Evolutionary conservation across 306 rosid species (phyloP).

Genomic region (Lathyrus tuberosus): DNA sequence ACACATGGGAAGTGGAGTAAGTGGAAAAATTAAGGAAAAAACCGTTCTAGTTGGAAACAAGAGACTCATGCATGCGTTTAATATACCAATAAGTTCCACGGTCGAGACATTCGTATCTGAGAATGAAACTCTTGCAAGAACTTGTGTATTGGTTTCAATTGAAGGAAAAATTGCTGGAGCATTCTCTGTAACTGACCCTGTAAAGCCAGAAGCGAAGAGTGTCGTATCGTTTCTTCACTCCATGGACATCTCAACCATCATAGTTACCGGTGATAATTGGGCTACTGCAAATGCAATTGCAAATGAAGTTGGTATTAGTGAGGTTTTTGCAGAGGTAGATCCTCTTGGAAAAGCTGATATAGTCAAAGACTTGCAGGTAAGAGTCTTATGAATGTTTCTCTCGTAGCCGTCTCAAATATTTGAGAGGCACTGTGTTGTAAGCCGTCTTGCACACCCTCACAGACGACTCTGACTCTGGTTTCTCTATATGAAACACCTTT

Average conservation of each 20-base stretch:
- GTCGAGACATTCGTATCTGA: slow-evolving; percentile 70
- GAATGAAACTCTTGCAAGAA: slow-evolving; percentile 77
- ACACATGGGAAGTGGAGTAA: slow-evolving; percentile 77
- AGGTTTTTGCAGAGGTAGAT: slow-evolving; percentile 82
- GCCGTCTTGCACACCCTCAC: no score
- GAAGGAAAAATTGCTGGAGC: slow-evolving; percentile 89
- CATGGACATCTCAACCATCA: slow-evolving; percentile 81
- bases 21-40: slow-evolving; percentile 75
- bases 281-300: slow-evolving; percentile 88
- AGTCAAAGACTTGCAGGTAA: slow-evolving; percentile 84
- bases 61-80: slow-evolving; percentile 68
- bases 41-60: slow-evolving; percentile 79
- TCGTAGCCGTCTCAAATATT: no score
- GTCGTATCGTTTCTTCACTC: slow-evolving; percentile 78
- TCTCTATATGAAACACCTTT: not conserved
- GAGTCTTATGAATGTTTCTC: not conserved
- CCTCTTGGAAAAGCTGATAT: slow-evolving; percentile 79
- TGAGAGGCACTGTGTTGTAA: no score
- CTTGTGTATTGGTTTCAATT: slow-evolving; percentile 82
- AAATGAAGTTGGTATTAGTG: slow-evolving; percentile 75
- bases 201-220: slow-evolving; percentile 79
- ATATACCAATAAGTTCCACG: slow-evolving; percentile 51
- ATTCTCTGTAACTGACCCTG: slow-evolving; percentile 80
- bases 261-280: slow-evolving; percentile 86
- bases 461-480: no score